A percentile compares a stretch with the other conserved stretches of the same genome.
Evolutionary conservation across 495 filamentous ascomycete species (phyloP).

Genomic region (Penicillium nucicola): DNA sequence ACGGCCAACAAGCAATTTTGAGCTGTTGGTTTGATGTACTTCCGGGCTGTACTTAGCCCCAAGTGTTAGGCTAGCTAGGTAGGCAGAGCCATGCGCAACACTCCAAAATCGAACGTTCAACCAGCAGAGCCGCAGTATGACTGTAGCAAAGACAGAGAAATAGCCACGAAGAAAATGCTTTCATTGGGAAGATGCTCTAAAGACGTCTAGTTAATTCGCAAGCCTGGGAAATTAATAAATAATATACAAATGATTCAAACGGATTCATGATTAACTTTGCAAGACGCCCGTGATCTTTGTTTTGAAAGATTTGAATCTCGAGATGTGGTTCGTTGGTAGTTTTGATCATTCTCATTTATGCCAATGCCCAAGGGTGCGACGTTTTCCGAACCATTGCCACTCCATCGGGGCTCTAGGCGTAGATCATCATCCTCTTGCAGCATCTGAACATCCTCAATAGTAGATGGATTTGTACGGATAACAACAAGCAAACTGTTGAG

Average conservation of each 20-base stretch:
- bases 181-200: too few species aligned
- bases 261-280: too few species aligned
- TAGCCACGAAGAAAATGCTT: too few species aligned
- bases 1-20: constrained; percentile 17
- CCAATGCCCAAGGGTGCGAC: not conserved
- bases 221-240: not conserved
- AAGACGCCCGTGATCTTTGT: not conserved
- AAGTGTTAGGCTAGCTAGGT: too few species aligned
- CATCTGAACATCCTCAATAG: constrained; percentile 7
- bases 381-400: constrained; percentile 2
- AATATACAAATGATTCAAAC: not conserved
- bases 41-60: too few species aligned
- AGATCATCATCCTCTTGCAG: not conserved
- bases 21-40: not conserved
- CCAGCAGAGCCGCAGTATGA: too few species aligned
- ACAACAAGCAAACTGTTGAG: constrained; percentile 43
- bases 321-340: not conserved
- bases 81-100: too few species aligned
- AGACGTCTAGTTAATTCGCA: not conserved
- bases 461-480: constrained; percentile 5
- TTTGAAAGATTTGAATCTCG: not conserved
- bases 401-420: constrained; percentile 10
- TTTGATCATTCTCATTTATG: not conserved
- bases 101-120: too few species aligned
- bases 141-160: too few species aligned